Evolutionary conservation across 2,329 filamentous ascomycete genomes (phyloP), one percentile per base, ranked within the genome.

Genomic region (Cryphonectria parasitica): DNA sequence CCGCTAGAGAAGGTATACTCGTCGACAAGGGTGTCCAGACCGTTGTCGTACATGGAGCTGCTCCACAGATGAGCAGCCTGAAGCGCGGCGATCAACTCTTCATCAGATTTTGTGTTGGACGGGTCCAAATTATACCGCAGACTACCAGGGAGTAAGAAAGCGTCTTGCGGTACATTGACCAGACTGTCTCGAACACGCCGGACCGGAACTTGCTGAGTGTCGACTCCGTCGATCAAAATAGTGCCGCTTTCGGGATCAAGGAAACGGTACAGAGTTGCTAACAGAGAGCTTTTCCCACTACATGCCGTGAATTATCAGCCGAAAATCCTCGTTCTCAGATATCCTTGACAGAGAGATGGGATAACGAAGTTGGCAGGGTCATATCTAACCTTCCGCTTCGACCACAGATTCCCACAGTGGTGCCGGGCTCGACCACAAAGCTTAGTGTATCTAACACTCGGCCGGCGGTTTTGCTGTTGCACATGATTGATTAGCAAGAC

Each of bases 191-290:
- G 74, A 2, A 72, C n/a, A 15, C 69, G 67, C 4, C 36, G 41
- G 22, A 54, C 61, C 7, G 66, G 31, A 17, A 92, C 82, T 0
- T 85, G 82, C 31, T 45, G 49, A 11, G 71, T 64, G 34, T 74
- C 72, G 25, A 74, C 45, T 31, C 54, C 71, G 45, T 74, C 73
- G 17, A 74, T 52, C 1, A 67, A 54, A 31, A 74, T 73, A 7
- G 52, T 36, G n/a, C 74, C 74, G 3, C 25, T 52, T 34, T 56
- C 41, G 1, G 45, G 66, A 1, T 74, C 68, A 28, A 74, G 62
- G 69, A 75, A 73, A n/a, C 69, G 64, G 2, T 74, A 66, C 0
- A 75, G 62, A 1, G 69, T 64, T 7, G 75, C 52, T 5, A 75
- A 52, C 3, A 73, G 60, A 7, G 73, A 74, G 13, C 69, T 73